Evolutionary conservation across 495 filamentous ascomycete species (phyloP).

Genomic region (Podospora pseudocomata): DNA sequence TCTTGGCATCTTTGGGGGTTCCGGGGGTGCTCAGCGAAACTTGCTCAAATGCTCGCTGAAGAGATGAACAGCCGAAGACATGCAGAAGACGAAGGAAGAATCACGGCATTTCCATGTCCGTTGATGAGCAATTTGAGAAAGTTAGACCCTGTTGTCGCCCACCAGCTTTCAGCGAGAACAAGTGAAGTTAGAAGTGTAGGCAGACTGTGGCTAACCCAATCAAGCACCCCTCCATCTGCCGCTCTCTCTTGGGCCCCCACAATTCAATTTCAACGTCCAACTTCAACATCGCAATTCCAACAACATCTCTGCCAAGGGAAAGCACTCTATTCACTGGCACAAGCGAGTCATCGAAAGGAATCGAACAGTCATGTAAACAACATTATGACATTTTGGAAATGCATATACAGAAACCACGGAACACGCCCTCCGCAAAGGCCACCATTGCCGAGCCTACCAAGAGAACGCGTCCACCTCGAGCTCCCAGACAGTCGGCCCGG

Average conservation of each 20-base stretch:
- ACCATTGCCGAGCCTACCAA: conserved; percentile 15
- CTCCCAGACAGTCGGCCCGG: conserved; percentile 18
- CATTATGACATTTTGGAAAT: background rate
- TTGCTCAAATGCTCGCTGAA: conserved; percentile 12
- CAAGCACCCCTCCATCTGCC: background rate
- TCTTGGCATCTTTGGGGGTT: background rate
- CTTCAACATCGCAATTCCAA: background rate
- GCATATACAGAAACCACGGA: background rate
- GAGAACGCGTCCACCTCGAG: conserved; percentile 24
- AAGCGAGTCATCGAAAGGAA: background rate
- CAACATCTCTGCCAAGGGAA: background rate
- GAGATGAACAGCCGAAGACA: background rate
- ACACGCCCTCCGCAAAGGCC: background rate
- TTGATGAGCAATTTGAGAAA: background rate
- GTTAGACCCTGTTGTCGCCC: background rate
- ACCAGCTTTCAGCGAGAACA: background rate
- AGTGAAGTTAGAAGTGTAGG: background rate
- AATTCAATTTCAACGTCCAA: background rate
- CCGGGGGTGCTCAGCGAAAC: background rate
- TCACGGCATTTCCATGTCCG: background rate
- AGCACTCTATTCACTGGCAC: background rate
- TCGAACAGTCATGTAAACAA: background rate
- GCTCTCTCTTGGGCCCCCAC: background rate
- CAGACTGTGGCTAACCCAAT: background rate
- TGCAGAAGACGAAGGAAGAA: background rate